phyloP scores from a whole-genome alignment of 768 basidiomycete species.

The Hericium coralloides region DNA sequence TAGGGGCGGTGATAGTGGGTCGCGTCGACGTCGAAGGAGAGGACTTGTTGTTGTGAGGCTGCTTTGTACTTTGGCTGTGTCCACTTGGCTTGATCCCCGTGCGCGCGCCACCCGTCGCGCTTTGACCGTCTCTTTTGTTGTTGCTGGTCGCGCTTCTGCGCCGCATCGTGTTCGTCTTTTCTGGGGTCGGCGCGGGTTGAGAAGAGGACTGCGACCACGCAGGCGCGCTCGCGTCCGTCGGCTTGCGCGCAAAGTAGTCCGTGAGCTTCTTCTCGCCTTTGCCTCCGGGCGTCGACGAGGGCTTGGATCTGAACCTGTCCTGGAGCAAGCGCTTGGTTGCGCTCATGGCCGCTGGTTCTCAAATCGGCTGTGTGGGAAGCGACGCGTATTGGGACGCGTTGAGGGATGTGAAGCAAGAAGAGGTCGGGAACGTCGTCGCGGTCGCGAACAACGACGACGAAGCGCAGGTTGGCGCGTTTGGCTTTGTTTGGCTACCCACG shows the following conservation, averaged over 20 bases:
- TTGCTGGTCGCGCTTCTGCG: not conserved
- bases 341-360: too few species aligned
- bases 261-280: not conserved
- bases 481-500: conserved; percentile 18
- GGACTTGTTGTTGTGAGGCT: not conserved
- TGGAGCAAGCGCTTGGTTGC: not conserved
- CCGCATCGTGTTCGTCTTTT: not conserved
- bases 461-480: not conserved
- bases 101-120: not conserved
- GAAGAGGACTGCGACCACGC: not conserved
- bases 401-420: conserved; percentile 19
- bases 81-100: not conserved
- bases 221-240: not conserved
- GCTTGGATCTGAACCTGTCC: not conserved
- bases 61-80: not conserved
- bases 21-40: not conserved
- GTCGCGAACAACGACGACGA: not conserved
- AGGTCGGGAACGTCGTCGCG: not conserved
- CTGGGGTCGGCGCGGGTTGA: not conserved
- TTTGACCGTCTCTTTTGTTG: not conserved
- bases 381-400: not conserved
- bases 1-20: not conserved
- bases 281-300: not conserved
- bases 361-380: not conserved
- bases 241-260: not conserved